These are phyloP conservation scores for Adenanthera pavonina DNA, from an alignment of 306 rosid species.

Conservation along the genomic window DNA sequence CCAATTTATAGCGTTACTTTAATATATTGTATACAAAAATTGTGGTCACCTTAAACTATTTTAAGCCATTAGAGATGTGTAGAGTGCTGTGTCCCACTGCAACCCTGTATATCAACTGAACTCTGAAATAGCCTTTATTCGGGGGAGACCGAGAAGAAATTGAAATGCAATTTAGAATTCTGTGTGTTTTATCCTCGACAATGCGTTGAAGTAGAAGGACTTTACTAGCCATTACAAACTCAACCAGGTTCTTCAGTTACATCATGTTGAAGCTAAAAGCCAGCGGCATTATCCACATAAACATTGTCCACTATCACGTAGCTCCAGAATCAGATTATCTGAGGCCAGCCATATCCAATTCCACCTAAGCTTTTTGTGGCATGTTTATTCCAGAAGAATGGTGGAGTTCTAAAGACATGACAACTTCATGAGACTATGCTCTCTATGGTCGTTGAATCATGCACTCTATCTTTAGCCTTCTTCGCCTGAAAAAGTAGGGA, in stretches of 20 bases:
- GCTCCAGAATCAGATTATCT: too few relatives aligned
- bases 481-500: conserved; percentile 46
- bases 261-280: not conserved
- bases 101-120: too few relatives aligned
- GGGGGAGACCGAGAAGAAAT: too few relatives aligned
- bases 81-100: not conserved
- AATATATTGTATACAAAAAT: not conserved
- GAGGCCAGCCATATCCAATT: not conserved
- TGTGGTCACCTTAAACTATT: not conserved
- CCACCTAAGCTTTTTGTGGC: not conserved
- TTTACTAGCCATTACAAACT: too few relatives aligned
- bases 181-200: too few relatives aligned
- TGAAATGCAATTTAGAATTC: too few relatives aligned
- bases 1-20: not conserved
- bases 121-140: too few relatives aligned
- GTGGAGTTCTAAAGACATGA: not conserved
- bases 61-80: not conserved
- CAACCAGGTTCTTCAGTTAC: not conserved
- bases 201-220: not conserved
- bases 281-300: not conserved
- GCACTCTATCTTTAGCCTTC: conserved; percentile 56
- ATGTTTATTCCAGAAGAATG: not conserved
- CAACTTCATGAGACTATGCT: conserved; percentile 31
- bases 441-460: conserved; percentile 37
- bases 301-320: not conserved